These are phyloP conservation scores for Botrytis fabae DNA, from an alignment of 2,329 filamentous ascomycete species.

Conservation along the genomic window DNA sequence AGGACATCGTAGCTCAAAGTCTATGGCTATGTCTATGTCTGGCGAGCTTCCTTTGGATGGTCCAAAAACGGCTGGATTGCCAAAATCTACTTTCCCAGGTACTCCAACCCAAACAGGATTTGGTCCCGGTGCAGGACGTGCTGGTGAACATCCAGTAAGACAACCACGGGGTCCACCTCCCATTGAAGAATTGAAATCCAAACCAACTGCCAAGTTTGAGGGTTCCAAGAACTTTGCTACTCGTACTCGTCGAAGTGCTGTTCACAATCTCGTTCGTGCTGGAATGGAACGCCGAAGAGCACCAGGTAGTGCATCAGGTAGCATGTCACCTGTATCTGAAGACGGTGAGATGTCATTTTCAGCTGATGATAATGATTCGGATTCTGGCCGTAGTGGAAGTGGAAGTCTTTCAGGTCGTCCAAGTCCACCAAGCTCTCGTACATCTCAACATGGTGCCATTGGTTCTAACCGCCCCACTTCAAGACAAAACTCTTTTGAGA, in stretches of 20 bases:
- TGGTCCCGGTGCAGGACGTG: constrained; percentile 87
- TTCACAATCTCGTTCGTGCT: constrained; percentile 88
- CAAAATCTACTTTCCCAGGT: constrained; percentile 78
- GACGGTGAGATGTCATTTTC: constrained; percentile 65
- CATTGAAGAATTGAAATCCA: constrained; percentile 84
- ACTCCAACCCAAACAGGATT: constrained; percentile 81
- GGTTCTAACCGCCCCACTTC: constrained; percentile 80
- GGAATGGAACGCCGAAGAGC: constrained; percentile 78
- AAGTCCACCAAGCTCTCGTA: constrained; percentile 73
- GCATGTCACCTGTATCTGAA: constrained; percentile 89
- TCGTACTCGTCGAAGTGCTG: constrained; percentile 86
- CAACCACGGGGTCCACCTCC: constrained; percentile 91
- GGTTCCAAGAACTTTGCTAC: constrained; percentile 97
- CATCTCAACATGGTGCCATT: constrained; percentile 79
- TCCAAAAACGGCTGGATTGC: constrained; percentile 61
- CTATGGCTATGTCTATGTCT: constrained; percentile 49
- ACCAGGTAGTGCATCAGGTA: constrained; percentile 74
- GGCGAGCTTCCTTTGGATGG: constrained; percentile 38
- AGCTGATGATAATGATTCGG: constrained; percentile 70
- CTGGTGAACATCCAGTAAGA: constrained; percentile 89
- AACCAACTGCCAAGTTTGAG: constrained; percentile 89
- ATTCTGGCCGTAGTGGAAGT: constrained; percentile 68
- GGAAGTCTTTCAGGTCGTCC: constrained; percentile 72
- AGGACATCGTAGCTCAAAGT: constrained; percentile 87
- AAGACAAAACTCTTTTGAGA: constrained; percentile 59